Conservation (phyloP, 345 rosid genomes). For the Populus davidiana region DNA sequence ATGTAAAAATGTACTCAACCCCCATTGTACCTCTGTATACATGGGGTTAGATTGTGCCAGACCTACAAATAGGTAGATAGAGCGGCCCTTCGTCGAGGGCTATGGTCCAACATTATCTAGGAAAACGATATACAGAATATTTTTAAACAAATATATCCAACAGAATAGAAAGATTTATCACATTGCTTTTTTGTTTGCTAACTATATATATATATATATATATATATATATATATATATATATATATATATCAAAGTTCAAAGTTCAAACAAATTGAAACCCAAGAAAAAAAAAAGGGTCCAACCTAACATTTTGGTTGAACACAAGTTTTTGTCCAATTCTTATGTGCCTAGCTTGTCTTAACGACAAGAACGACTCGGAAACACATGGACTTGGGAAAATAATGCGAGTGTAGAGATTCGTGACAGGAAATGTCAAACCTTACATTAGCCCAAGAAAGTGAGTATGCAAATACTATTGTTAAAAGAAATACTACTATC, state of each 20-base stretch:
- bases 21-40: no score
- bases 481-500: neutral
- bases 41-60: no score
- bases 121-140: no score
- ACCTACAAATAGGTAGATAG: neutral
- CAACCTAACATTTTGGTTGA: neutral
- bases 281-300: no score
- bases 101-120: no score
- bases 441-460: neutral
- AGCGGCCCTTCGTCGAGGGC: neutral
- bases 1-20: no score
- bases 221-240: no score
- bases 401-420: neutral
- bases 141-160: neutral
- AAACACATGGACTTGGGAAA: neutral
- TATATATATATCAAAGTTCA: neutral
- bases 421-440: neutral
- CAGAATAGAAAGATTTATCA: neutral
- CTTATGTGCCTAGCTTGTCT: neutral
- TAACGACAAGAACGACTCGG: neutral
- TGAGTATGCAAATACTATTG: neutral
- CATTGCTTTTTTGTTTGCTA: neutral
- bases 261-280: neutral
- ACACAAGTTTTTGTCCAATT: neutral
- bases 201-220: no score